These are phyloP conservation scores for Gracilariopsis chorda DNA, from an alignment of 23 red algal genomes.

Conservation along the genomic window DNA sequence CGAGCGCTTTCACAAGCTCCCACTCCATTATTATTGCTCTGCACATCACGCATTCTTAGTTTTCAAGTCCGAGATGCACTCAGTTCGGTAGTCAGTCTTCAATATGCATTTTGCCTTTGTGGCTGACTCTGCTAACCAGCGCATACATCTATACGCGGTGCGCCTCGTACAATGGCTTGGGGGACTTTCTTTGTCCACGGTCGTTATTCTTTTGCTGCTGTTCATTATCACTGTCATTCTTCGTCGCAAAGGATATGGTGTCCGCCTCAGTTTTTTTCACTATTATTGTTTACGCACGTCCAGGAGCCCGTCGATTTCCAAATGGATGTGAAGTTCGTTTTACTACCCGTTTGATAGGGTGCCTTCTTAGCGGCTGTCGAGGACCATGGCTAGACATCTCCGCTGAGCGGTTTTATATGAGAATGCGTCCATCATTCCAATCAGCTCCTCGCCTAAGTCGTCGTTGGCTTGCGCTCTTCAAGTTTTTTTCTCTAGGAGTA, in stretches of 20 bases:
- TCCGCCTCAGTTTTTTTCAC: constrained; percentile 28
- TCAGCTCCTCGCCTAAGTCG: background rate
- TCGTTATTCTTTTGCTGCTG: constrained; percentile 28
- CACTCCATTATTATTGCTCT: too few species aligned
- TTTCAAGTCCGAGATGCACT: background rate
- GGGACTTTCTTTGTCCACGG: constrained; percentile 52
- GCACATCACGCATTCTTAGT: too few species aligned
- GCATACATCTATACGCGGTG: background rate
- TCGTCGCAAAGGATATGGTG: constrained; percentile 67
- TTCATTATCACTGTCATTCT: constrained; percentile 41
- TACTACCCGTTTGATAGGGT: constrained; percentile 38
- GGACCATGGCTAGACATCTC: constrained; percentile 53
- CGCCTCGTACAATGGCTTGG: constrained; percentile 46
- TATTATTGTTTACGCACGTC: constrained; percentile 50
- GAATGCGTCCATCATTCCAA: constrained; percentile 27
- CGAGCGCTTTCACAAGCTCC: too few species aligned
- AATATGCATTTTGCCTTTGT: constrained; percentile 17
- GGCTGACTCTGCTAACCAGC: background rate
- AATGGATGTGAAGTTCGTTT: constrained; percentile 50
- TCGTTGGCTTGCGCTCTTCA: background rate
- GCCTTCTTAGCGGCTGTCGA: constrained; percentile 33
- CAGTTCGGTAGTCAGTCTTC: background rate
- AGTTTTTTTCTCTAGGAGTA: constrained; percentile 28
- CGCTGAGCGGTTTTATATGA: constrained; percentile 54
- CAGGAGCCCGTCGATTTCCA: constrained; percentile 58